Base-by-base conservation (phyloP, 1,284 basidiomycete genomes). In the Ceratobasidium sp. region DNA sequence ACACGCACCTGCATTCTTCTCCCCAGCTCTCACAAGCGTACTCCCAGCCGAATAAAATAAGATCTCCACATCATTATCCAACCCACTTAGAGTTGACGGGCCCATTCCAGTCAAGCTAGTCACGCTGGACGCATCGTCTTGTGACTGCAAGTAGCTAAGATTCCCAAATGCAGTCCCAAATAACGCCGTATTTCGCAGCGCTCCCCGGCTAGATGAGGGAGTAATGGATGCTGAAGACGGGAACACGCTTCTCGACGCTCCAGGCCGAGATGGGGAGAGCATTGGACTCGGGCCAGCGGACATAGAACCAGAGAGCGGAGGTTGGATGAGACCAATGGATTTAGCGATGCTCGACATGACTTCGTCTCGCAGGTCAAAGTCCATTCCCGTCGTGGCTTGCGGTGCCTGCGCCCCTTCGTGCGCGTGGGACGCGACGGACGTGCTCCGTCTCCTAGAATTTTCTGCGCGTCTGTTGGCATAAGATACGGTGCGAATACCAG, bases 281-380 rank as follows among this genome's bases (percentile, higher is more conserved):
- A 28, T 38, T 13, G 63, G 63, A 50, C 63, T 67, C 26, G 63
- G n/a, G 16, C 50, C 35, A 23, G 41, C 28, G 28, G 63, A 67
- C 5, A 43, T 55, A 11, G 62, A 62, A 9, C 46, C 58, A n/a
- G 61, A 62, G 16, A 91, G 83, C 8, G 90, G 87, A 7, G 94
- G 91, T 76, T 98, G 96, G n/a, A 94, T 84, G 13, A 99, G 86
- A 2, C 97, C 97, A 72, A 99, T 98, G 4, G 95, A 98, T 80
- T 96, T 97, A 0, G 96, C 96, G 74, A 99, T 98, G 81, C 95
- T 98, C 4, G 92, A 91, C 92, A 99, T 96, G 41, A 99, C 95
- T 76, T 94, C 95, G 76, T 95, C 94, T 52, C 94, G 89, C 44
- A 99, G 87, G 78, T 98, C 94, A 78, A 98, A 96, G 50, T 92